These are phyloP conservation scores for Alternaria longipes DNA, from an alignment of 2,329 filamentous ascomycete genomes.

Conservation along the genomic window DNA sequence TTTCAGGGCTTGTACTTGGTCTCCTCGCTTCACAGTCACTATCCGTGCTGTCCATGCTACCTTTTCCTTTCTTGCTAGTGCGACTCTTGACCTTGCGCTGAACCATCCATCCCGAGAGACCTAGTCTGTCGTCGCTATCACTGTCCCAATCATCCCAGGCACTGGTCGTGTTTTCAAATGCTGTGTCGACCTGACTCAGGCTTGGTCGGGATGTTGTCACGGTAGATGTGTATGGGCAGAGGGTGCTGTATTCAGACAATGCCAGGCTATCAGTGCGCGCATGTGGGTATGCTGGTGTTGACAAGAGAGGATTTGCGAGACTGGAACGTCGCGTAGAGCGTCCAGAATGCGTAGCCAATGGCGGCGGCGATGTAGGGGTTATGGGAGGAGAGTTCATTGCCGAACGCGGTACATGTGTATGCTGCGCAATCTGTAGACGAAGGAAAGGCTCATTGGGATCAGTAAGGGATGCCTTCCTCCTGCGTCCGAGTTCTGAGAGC, in stretches of 20 bases:
- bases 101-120: constrained; percentile 40
- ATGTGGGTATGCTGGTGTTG: constrained; percentile 22
- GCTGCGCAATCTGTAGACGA: constrained; percentile 39
- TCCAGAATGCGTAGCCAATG: constrained; percentile 32
- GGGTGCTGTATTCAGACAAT: constrained; percentile 38
- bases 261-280: constrained; percentile 39
- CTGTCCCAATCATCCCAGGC: constrained; percentile 51
- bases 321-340: constrained; percentile 34
- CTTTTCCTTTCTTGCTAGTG: constrained; percentile 19
- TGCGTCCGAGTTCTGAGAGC: constrained; percentile 19
- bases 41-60: constrained; percentile 25
- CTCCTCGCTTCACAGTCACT: constrained; percentile 13
- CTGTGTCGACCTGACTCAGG: constrained; percentile 33
- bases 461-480: constrained; percentile 42
- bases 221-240: constrained; percentile 32
- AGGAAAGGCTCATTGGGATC: constrained; percentile 43
- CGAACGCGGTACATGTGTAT: constrained; percentile 16
- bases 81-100: constrained; percentile 17
- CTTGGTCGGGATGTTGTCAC: constrained; percentile 27
- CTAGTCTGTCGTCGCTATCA: constrained; percentile 41
- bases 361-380: constrained; percentile 36
- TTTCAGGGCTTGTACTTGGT: constrained; percentile 5
- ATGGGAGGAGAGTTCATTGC: constrained; percentile 24
- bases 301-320: constrained; percentile 36
- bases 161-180: constrained; percentile 41